These are phyloP conservation scores for Mallotus repandus DNA, from an alignment of 441 rosid species.

Conservation along the genomic window DNA sequence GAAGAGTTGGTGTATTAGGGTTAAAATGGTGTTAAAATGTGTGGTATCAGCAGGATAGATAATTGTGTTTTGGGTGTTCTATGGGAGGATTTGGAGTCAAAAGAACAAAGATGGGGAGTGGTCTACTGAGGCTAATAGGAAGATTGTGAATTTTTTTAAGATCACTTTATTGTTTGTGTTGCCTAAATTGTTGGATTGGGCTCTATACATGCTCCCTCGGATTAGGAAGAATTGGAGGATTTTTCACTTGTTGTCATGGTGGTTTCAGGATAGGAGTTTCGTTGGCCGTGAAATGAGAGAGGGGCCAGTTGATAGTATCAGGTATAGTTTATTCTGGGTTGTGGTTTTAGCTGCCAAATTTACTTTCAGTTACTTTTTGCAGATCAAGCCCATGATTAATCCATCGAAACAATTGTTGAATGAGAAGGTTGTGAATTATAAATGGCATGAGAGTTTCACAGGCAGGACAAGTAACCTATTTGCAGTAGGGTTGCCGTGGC, in stretches of 20 bases:
- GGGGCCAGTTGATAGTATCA: slow-evolving; percentile 73
- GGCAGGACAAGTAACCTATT: slow-evolving; percentile 51
- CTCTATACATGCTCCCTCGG: slow-evolving; percentile 71
- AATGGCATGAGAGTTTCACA: slow-evolving; percentile 57
- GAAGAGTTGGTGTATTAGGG: slow-evolving; percentile 59
- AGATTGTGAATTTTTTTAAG: slow-evolving; percentile 55
- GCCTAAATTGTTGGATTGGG: slow-evolving; percentile 69
- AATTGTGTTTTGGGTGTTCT: slow-evolving; percentile 52
- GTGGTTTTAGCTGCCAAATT: slow-evolving; percentile 71
- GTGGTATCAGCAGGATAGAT: slow-evolving; percentile 67
- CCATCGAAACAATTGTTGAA: slow-evolving; percentile 52
- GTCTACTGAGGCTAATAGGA: slow-evolving; percentile 41
- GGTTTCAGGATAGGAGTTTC: slow-evolving; percentile 84
- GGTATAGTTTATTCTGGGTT: slow-evolving; percentile 71
- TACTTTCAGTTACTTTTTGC: slow-evolving; percentile 74
- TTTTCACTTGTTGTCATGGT: slow-evolving; percentile 69
- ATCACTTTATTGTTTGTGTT: slow-evolving; percentile 53
- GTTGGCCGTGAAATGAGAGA: slow-evolving; percentile 92
- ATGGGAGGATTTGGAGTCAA: slow-evolving; percentile 65
- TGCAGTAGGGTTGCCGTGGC: slow-evolving; percentile 74
- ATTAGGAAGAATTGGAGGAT: slow-evolving; percentile 81
- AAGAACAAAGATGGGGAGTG: slow-evolving; percentile 48
- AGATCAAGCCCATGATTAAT: slow-evolving; percentile 74
- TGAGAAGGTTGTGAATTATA: slow-evolving; percentile 42
- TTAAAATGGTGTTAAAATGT: slow-evolving; percentile 72